phyloP scores from a whole-genome alignment of 306 rosid genomes.

The Ammopiptanthus mongolicus region DNA sequence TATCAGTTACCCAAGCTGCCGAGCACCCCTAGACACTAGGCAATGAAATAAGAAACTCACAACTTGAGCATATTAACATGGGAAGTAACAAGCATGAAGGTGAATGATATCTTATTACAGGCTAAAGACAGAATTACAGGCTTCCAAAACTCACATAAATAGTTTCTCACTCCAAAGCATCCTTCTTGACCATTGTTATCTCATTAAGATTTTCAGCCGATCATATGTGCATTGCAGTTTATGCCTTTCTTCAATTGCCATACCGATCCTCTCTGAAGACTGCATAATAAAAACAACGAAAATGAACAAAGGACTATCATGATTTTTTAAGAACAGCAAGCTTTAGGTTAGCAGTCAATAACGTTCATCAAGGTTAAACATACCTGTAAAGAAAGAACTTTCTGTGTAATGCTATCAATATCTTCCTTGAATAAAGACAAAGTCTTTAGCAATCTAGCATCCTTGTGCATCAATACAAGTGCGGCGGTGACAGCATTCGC shows the following conservation, averaged over 20 bases:
- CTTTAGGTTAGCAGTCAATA: background rate
- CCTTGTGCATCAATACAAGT: conserved; percentile 49
- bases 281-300: conserved; percentile 29
- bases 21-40: background rate
- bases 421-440: conserved; percentile 45
- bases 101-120: background rate
- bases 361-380: conserved; percentile 14
- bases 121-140: background rate
- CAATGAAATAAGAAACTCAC: background rate
- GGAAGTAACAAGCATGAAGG: background rate
- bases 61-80: background rate
- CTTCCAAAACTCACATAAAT: conserved; percentile 27
- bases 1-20: too few species aligned
- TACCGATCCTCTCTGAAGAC: conserved; percentile 36
- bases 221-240: conserved; percentile 33
- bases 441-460: conserved; percentile 35
- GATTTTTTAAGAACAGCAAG: background rate
- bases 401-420: conserved; percentile 33
- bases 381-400: conserved; percentile 50
- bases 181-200: conserved; percentile 9
- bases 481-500: conserved; percentile 40
- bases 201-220: conserved; percentile 29
- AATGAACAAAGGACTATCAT: background rate
- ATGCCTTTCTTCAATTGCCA: conserved; percentile 54
- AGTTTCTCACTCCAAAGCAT: background rate